Conservation (phyloP, 306 rosid species). For the Sophora flavescens region DNA sequence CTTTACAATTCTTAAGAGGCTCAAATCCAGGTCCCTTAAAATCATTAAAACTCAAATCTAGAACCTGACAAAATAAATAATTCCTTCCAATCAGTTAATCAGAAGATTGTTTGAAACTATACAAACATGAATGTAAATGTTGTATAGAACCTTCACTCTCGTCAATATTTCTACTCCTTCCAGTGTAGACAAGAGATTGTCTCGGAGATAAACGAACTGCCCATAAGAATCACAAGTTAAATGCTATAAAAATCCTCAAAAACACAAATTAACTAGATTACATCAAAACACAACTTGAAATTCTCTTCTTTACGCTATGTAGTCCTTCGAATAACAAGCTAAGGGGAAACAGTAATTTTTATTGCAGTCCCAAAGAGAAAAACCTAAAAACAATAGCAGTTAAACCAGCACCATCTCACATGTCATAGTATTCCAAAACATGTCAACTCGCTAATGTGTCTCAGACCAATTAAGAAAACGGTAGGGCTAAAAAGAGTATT, state of each 20-base stretch:
- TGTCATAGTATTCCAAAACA: background rate
- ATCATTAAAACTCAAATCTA: slow-evolving; percentile 97
- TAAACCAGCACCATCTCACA: slow-evolving; percentile 31
- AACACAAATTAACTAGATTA: slow-evolving; percentile 28
- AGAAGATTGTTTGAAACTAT: slow-evolving; percentile 35
- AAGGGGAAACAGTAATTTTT: background rate
- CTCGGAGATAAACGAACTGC: slow-evolving; percentile 97
- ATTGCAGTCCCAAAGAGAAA: slow-evolving; percentile 20
- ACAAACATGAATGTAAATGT: slow-evolving; percentile 33
- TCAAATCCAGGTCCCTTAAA: slow-evolving; percentile 99
- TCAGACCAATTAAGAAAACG: slow-evolving; percentile 14
- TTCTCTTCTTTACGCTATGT: slow-evolving; percentile 20
- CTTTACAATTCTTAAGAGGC: slow-evolving; percentile 93
- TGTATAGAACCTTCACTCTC: slow-evolving; percentile 84
- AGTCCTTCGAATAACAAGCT: background rate
- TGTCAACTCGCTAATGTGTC: slow-evolving; percentile 8
- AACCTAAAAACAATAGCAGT: slow-evolving; percentile 12
- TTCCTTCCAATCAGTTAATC: slow-evolving; percentile 41
- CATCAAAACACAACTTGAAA: slow-evolving; percentile 34
- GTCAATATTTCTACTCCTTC: slow-evolving; percentile 92
- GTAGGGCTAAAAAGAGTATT: slow-evolving; percentile 8
- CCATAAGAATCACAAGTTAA: slow-evolving; percentile 49
- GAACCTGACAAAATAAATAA: slow-evolving; percentile 72
- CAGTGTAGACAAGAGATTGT: slow-evolving; percentile 89
- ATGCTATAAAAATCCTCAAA: slow-evolving; percentile 22